These are phyloP conservation scores for Mycena citricolor DNA, from an alignment of 1,284 basidiomycete species.

Conservation along the genomic window DNA sequence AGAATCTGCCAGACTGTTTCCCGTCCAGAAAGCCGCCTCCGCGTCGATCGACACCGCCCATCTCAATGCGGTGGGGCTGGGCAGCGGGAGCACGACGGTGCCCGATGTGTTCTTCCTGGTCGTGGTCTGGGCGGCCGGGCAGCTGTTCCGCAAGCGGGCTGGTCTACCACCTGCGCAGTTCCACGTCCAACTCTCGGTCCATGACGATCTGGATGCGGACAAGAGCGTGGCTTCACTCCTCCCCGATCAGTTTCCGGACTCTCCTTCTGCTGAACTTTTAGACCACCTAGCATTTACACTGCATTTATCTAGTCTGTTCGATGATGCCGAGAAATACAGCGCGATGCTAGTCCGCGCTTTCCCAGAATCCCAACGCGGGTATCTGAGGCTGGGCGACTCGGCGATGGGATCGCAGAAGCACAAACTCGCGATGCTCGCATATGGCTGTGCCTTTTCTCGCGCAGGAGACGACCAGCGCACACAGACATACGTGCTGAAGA, in stretches of 20 bases:
- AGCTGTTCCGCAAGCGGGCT: slow-evolving; percentile 46
- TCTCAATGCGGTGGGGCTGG: slow-evolving; percentile 36
- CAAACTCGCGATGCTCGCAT: slow-evolving; percentile 58
- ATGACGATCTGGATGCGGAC: slow-evolving; percentile 44
- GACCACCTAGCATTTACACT: slow-evolving; percentile 52
- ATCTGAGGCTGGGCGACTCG: slow-evolving; percentile 50
- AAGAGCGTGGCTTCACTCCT: slow-evolving; percentile 47
- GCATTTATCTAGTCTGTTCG: slow-evolving; percentile 37
- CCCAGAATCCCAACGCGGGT: slow-evolving; percentile 45
- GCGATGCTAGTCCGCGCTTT: slow-evolving; percentile 32
- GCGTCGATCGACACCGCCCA: slow-evolving; percentile 29
- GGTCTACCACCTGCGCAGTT: slow-evolving; percentile 53
- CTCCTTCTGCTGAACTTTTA: slow-evolving; percentile 38
- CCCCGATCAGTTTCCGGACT: slow-evolving; percentile 30
- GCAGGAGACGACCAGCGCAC: slow-evolving; percentile 36
- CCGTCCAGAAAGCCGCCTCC: slow-evolving; percentile 22
- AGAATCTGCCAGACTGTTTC: slow-evolving; percentile 25
- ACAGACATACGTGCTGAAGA: slow-evolving; percentile 44
- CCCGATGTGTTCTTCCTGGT: slow-evolving; percentile 45
- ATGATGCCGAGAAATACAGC: slow-evolving; percentile 36
- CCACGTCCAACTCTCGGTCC: slow-evolving; percentile 49
- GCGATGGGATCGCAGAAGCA: slow-evolving; percentile 33
- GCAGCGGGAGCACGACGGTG: slow-evolving; percentile 40
- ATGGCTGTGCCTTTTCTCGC: slow-evolving; percentile 45
- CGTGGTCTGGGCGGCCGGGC: slow-evolving; percentile 56